Base-by-base conservation (phyloP, 495 filamentous ascomycete genomes). In the Aspergillus olivimuriae region DNA sequence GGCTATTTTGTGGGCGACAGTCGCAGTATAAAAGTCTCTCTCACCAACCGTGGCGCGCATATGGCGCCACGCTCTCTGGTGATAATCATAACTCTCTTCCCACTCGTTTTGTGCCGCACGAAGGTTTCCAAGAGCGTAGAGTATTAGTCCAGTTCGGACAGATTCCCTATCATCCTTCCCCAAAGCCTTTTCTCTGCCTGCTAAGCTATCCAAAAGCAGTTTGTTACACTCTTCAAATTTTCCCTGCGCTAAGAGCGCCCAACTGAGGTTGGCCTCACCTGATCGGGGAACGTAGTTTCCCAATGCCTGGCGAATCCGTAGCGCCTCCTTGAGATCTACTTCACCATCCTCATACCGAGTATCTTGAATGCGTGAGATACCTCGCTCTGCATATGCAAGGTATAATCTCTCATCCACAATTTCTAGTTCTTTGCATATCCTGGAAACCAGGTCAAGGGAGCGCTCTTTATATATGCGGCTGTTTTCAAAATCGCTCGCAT, bases 121-220 rank as follows among this genome's bases (percentile, higher is more conserved):
- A 7, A 55, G 46, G 23, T 67, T 65, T 9, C 62, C 60, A 14
- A 61, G 50, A 6, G 45, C 52, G 39, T 62, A 55, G 22, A 62
- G 46, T 36, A 63, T 49, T 20, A 52, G 44, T 18, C 63, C 59
- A 10, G 59, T 61, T 14, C 61, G 57, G 34, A 44, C 32, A 55
- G 46, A 47, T 48, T 53, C 39, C n/a, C 45, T 31, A 20, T 51
- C 50, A 33, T 52, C 22, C 45, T 44, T 52, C 2, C 34, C 50
- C 35, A 48, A 12, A 1, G 36, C 40, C 35, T 31, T 48, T 31
- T 52, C 50, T 18, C 50, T 43, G 2, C 39, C 37, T 4, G 33
- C 35, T 34, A 52, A 12, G 20, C 50, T 48, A 6, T 52, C 50
- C 28, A 44, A 16, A 40, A 50, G 45, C 14, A 47, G 37, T 1